Evolutionary conservation across 345 rosid species (phyloP).

Genomic region (Eucalyptus polyanthemos): DNA sequence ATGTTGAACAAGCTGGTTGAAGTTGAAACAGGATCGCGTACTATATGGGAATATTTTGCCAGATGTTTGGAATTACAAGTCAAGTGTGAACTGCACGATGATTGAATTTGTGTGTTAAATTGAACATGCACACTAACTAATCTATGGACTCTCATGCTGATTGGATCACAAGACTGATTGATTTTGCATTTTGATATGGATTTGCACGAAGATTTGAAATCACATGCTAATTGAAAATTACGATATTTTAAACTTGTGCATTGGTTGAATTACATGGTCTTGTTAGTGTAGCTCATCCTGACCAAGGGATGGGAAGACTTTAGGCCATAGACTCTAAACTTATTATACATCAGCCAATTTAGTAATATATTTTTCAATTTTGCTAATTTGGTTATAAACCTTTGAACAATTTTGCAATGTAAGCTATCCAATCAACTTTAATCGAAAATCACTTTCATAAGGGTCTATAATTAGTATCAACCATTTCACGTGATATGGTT

Average conservation of each 20-base stretch:
- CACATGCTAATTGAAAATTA: background rate
- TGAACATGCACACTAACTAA: background rate
- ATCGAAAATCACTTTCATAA: background rate
- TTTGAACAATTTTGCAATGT: background rate
- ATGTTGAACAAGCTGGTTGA: background rate
- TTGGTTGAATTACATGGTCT: background rate
- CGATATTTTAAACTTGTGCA: background rate
- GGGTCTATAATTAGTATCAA: no score
- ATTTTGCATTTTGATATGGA: background rate
- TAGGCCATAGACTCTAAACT: background rate
- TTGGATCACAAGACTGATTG: background rate
- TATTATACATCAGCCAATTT: accelerated
- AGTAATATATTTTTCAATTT: background rate
- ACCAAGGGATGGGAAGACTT: background rate
- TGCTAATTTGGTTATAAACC: background rate
- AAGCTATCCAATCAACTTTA: background rate
- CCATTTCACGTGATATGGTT: accelerated
- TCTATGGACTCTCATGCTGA: background rate
- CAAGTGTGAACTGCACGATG: background rate
- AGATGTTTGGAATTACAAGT: background rate
- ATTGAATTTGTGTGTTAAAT: background rate
- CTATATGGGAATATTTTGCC: background rate
- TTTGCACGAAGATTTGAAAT: background rate
- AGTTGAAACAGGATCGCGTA: background rate
- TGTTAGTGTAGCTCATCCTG: background rate